phyloP scores from a whole-genome alignment of 1,284 basidiomycete genomes.

The Microbotryomycetes sp. region DNA sequence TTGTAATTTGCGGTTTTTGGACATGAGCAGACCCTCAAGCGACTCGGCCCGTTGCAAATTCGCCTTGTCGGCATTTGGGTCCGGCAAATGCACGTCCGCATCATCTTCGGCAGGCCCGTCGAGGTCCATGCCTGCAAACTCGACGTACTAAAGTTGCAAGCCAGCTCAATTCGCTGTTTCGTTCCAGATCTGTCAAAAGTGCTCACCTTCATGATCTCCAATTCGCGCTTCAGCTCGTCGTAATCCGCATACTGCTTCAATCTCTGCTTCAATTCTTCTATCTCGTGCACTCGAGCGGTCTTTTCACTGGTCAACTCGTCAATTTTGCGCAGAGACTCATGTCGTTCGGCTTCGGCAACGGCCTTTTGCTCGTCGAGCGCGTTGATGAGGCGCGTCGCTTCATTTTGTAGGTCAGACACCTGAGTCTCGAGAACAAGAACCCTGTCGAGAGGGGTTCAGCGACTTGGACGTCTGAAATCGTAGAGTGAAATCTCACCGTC shows the following conservation, averaged over 20 bases:
- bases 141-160: constrained; percentile 65
- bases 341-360: constrained; percentile 46
- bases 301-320: constrained; percentile 51
- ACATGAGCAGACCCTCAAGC: constrained; percentile 80
- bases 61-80: constrained; percentile 76
- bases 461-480: neutral
- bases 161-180: neutral
- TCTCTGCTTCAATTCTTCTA: constrained; percentile 52
- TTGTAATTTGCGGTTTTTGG: constrained; percentile 88
- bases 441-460: constrained; percentile 42
- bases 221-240: constrained; percentile 89
- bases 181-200: neutral
- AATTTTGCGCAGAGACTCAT: constrained; percentile 3
- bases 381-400: constrained; percentile 60
- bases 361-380: constrained; percentile 64
- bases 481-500: constrained; percentile 50
- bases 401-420: constrained; percentile 62
- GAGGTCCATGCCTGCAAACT: constrained; percentile 60
- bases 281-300: constrained; percentile 55
- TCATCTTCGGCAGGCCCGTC: constrained; percentile 48
- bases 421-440: constrained; percentile 64
- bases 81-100: constrained; percentile 65
- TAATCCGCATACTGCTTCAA: constrained; percentile 73
- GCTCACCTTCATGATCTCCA: constrained; percentile 90
- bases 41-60: constrained; percentile 68